Evolutionary conservation across 2,329 filamentous ascomycete species (phyloP), one percentile per base, ranked within the genome.

Genomic region (Pestalotiopsis sp.): DNA sequence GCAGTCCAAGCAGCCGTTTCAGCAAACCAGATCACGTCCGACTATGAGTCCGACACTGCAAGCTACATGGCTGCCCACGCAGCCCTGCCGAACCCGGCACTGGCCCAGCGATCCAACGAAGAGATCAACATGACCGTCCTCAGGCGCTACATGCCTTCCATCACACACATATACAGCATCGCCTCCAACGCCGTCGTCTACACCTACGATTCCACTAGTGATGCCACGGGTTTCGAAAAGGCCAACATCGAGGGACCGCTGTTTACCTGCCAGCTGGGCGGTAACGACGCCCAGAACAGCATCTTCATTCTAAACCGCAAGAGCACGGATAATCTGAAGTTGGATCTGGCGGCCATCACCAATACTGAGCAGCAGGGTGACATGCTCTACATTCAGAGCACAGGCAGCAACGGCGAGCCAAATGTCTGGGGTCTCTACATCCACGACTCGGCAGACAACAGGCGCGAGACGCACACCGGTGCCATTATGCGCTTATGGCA

Each of bases 121-220:
- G 92, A 97, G 73, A 90, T 98, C 76, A 98, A 98, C 83, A 86
- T 97, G 72, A 86, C 89, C 63, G 95, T 98, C 52, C 86, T 98
- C 45, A 90, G 88, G 69, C 92, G 94, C 73, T 93, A 97, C 82
- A 88, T 93, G 69, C 92, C 94, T 39, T 87, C 88, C 68, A 89
- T 98, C 72, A 84, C 85, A 69, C 83, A 86, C 66, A 94, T 98
- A 77, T 85, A 94, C 72, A 91, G 92, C 71, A 92, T 96, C 73
- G 94, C 94, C 5, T 91, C 93, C 39, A 97, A 95, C 75, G 92
- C 93, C 31, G 93, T 96, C 45, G 87, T 98, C 73, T 98, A 98
- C 84, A 88, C 87, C 62, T 96, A 97, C 82, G 85, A 88, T 61
- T 81, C 85, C 4, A 86, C 89, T 2, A 83, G 87, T 27, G 66